Percentiles rank a stretch among this genome's conserved stretches.
Evolutionary conservation across 495 filamentous ascomycete genomes (phyloP).

Genomic region (Cercophora scortea): DNA sequence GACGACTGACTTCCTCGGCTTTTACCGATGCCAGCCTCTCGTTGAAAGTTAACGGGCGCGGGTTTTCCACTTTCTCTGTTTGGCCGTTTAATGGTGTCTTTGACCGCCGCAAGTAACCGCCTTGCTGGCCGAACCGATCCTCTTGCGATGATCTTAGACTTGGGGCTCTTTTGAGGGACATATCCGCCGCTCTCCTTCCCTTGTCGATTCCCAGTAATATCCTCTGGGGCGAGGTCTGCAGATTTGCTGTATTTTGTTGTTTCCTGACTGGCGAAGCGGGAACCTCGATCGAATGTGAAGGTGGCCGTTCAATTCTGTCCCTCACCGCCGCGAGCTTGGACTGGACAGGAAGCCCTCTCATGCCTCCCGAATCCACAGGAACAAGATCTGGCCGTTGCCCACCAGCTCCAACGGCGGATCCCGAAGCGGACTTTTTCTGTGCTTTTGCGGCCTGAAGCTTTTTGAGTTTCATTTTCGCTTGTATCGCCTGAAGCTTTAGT

Average conservation of each 20-base stretch:
- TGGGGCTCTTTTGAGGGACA: constrained; percentile 75
- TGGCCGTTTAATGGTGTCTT: constrained; percentile 20
- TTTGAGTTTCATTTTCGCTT: constrained; percentile 83
- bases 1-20: constrained; percentile 46
- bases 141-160: constrained; percentile 29
- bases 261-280: constrained; percentile 69
- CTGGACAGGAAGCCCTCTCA: constrained; percentile 18
- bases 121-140: constrained; percentile 13
- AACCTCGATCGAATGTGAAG: constrained; percentile 56
- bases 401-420: constrained; percentile 12
- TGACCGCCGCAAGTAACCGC: constrained; percentile 36
- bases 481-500: constrained; percentile 74
- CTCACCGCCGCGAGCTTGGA: constrained; percentile 13
- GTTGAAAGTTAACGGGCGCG: constrained; percentile 67
- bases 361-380: constrained; percentile 4
- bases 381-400: constrained; percentile 12
- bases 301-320: constrained; percentile 25
- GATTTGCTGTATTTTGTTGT: constrained; percentile 27
- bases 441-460: constrained; percentile 60
- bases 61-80: constrained; percentile 13
- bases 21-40: constrained; percentile 70
- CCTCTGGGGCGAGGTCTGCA: constrained; percentile 69
- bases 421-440: constrained; percentile 23
- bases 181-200: constrained; percentile 68
- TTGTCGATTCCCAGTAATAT: constrained; percentile 85